phyloP scores from a whole-genome alignment of 139 green algal species.

The Closterium sp. region DNA sequence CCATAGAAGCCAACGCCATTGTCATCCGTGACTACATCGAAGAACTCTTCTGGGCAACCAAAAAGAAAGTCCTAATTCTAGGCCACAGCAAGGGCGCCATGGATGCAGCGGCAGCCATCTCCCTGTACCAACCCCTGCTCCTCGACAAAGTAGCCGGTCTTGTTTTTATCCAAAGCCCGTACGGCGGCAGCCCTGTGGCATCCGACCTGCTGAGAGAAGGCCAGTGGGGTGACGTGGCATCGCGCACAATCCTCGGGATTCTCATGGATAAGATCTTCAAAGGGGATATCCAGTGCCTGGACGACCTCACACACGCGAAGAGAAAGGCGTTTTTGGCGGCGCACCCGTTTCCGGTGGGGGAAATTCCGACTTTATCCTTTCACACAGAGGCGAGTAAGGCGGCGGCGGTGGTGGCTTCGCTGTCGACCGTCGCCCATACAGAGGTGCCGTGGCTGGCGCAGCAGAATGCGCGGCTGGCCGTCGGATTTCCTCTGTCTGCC shows the following conservation, averaged over 20 bases:
- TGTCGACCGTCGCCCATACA: slow-evolving; percentile 21
- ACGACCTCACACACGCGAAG: slow-evolving; percentile 48
- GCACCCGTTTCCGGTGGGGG: slow-evolving; percentile 30
- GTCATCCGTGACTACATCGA: slow-evolving; percentile 42
- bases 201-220: slow-evolving; percentile 39
- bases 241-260: slow-evolving; percentile 1
- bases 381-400: slow-evolving; percentile 45
- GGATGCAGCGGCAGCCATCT: slow-evolving; percentile 38
- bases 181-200: slow-evolving; percentile 40
- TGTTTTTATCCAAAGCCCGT: slow-evolving; percentile 43
- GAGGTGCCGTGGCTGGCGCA: slow-evolving; percentile 23
- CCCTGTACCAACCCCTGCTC: slow-evolving; percentile 23
- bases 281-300: slow-evolving; percentile 26
- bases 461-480: slow-evolving; percentile 10
- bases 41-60: slow-evolving; percentile 41
- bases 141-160: slow-evolving; percentile 36
- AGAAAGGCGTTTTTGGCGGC: slow-evolving; percentile 28
- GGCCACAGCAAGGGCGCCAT: slow-evolving; percentile 54
- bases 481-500: slow-evolving; percentile 29
- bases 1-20: slow-evolving; percentile 39
- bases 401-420: slow-evolving; percentile 3
- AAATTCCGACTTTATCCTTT: slow-evolving; percentile 42
- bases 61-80: slow-evolving; percentile 40
- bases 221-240: slow-evolving; percentile 22
- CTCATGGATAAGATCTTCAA: slow-evolving; percentile 17